Percentiles rank a stretch among this genome's conserved stretches.
Evolutionary conservation across 805 yeast genomes (phyloP).

Genomic region (Ogataea populi-albae): DNA sequence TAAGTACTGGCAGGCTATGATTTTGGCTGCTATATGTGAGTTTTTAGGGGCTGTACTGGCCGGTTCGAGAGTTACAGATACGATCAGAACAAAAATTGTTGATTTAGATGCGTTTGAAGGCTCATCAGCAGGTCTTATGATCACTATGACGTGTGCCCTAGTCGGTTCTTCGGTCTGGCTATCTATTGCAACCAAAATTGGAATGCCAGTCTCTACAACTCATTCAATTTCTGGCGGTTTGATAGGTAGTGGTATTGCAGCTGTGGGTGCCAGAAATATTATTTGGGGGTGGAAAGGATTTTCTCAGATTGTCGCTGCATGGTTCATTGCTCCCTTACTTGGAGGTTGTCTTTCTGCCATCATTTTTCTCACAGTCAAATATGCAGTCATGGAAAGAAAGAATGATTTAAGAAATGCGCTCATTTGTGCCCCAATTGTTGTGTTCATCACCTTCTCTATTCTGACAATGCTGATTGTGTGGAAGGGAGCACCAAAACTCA

Average conservation of each 20-base stretch:
- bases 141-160: constrained; percentile 72
- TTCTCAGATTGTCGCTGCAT: constrained; percentile 69
- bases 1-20: constrained; percentile 73
- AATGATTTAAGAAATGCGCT: constrained; percentile 55
- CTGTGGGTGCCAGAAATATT: constrained; percentile 58
- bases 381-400: constrained; percentile 56
- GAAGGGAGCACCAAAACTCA: constrained; percentile 74
- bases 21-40: constrained; percentile 67
- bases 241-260: constrained; percentile 73
- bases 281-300: constrained; percentile 79
- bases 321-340: constrained; percentile 74
- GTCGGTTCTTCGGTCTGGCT: constrained; percentile 74
- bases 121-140: constrained; percentile 70
- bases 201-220: constrained; percentile 80
- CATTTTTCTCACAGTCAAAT: constrained; percentile 59
- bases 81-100: constrained; percentile 64
- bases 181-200: constrained; percentile 59
- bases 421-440: constrained; percentile 55
- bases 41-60: constrained; percentile 72
- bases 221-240: constrained; percentile 77
- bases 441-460: constrained; percentile 56
- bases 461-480: constrained; percentile 75
- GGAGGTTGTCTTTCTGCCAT: constrained; percentile 64
- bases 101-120: constrained; percentile 45
- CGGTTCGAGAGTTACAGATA: constrained; percentile 71